Base-by-base conservation (phyloP, 306 rosid species). In the Nissolia schottii region DNA sequence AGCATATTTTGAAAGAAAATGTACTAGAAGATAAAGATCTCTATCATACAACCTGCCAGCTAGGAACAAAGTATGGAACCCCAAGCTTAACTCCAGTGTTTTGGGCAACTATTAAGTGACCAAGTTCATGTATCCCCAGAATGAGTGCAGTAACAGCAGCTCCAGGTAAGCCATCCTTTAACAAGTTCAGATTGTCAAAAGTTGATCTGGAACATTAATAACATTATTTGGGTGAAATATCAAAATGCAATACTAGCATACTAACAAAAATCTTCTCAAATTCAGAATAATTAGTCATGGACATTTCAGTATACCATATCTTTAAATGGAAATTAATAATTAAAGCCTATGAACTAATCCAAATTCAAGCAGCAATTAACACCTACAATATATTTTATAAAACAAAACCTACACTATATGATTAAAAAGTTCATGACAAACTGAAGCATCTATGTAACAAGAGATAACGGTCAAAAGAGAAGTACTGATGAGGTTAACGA, bases 51-150 rank as follows among this genome's bases (percentile, higher is more conserved):
- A 95, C 99, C 97, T 95, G 99, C 99, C 99, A 95, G 81, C 99
- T 95, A 59, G 99, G 99, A 71, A 95, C 90, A 64, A 95, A 88
- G 86, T 67, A 91, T 15, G 99, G 97, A 74, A 95, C 86, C 73
- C 96, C 97, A 78, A 95, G 96, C 84, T 88, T 87, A 32, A 95
- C 81, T 79, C 92, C 96, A 13, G 64, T 46, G 56, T 71, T 72
- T 20, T 79, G 53, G 70, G 99, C 97, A 70, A 70, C 93, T 67
- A 89, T 27, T 73, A 83, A 84, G 86, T 91, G 97, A 77, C 87
- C 41, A 18, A 94, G 87, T 78, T 94, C 99, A 32, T 94, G 99
- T 48, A 85, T 75, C 67, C 90, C 99, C 58, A 94, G 75, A 70
- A 91, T 43, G 72, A 90, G 93, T 71, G 87, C 89, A 74, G 94